Conservation (phyloP, 2,329 filamentous ascomycete species). For the Diaporthe sp. region DNA sequence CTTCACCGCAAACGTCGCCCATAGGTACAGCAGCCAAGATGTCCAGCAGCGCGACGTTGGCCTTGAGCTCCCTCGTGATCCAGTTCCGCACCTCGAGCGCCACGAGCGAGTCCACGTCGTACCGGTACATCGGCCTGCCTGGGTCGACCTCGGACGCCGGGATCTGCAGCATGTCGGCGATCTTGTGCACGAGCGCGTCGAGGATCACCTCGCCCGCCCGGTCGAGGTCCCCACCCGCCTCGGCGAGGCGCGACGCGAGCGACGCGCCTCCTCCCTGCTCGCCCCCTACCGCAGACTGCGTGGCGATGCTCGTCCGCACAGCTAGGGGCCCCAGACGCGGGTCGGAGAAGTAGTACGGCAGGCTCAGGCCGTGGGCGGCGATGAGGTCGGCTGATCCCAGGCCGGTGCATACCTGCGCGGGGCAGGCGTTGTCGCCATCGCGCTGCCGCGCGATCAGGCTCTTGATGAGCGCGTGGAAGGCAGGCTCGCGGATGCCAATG, state of each 20-base stretch:
- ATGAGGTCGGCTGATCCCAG: slow-evolving; percentile 38
- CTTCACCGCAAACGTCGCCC: slow-evolving; percentile 36
- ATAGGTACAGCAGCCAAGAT: slow-evolving; percentile 39
- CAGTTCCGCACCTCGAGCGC: slow-evolving; percentile 41
- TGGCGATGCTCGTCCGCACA: slow-evolving; percentile 19
- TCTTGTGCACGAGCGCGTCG: slow-evolving; percentile 37
- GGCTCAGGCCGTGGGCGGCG: slow-evolving; percentile 34
- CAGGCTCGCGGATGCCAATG: too few relatives aligned
- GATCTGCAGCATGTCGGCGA: slow-evolving; percentile 40
- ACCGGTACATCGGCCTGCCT: slow-evolving; percentile 36
- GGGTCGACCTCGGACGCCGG: slow-evolving; percentile 38
- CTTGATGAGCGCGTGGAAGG: too few relatives aligned
- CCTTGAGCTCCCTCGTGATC: slow-evolving; percentile 39
- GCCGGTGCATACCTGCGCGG: too few relatives aligned
- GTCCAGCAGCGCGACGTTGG: slow-evolving; percentile 37
- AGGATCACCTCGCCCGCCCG: slow-evolving; percentile 36
- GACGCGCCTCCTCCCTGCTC: slow-evolving; percentile 21
- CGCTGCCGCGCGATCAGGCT: too few relatives aligned
- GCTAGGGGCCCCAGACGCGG: slow-evolving; percentile 37
- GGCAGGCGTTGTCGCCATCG: too few relatives aligned
- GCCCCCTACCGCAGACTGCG: background rate
- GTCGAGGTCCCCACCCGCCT: slow-evolving; percentile 14
- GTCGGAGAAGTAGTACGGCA: slow-evolving; percentile 39
- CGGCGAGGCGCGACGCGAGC: slow-evolving; percentile 22
- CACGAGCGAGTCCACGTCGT: slow-evolving; percentile 40